Base-by-base conservation (phyloP, 352 stramenopile genomes). In the Globisporangium paddicum region DNA sequence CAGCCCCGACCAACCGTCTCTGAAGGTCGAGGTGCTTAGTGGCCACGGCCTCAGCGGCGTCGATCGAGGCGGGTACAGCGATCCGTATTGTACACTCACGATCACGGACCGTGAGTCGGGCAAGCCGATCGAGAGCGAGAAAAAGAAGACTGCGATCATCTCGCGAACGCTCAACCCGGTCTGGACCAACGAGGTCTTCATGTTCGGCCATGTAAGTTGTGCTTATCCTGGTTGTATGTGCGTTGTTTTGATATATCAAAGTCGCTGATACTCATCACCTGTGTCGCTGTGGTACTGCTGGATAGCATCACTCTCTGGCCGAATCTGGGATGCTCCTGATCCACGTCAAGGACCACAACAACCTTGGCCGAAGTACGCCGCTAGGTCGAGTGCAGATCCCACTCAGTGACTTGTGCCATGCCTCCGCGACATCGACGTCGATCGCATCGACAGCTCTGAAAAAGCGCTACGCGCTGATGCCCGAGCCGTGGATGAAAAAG, bases 261-360 rank as follows among this genome's bases (percentile, higher is more conserved):
- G 38, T 2, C 10, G 19, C n/a, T 37, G 9, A 46, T 49, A 25
- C 46, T 52, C 11, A 35, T 25, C 25, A 3, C 26, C 9, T n/a
- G 10, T 26, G 0, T n/a, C n/a, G n/a, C n/a, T n/a, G n/a, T n/a
- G n/a, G n/a, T n/a, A n/a, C n/a, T n/a, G n/a, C n/a, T n/a, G n/a
- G 2, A 18, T 67, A 90, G 77, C 75, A 73, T 40, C 75, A 84
- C 21, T 60, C 71, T 1, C 58, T 90, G 38, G 47, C 53, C 9
- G 69, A 82, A 16, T 69, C 81, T 4, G 67, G 55, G 3, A 74
- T 72, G 34, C 58, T 90, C 1, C 30, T 90, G 10, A 77, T 90
- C 52, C 81, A 89, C 40, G 77, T 90, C 1, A 90, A 90, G 42
- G 81, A 89, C 44, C 75, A 87, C 64, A 90, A 90, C 68, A 85